These are phyloP conservation scores for Lipomyces yamadae DNA, from an alignment of 805 yeast genomes.

Conservation along the genomic window DNA sequence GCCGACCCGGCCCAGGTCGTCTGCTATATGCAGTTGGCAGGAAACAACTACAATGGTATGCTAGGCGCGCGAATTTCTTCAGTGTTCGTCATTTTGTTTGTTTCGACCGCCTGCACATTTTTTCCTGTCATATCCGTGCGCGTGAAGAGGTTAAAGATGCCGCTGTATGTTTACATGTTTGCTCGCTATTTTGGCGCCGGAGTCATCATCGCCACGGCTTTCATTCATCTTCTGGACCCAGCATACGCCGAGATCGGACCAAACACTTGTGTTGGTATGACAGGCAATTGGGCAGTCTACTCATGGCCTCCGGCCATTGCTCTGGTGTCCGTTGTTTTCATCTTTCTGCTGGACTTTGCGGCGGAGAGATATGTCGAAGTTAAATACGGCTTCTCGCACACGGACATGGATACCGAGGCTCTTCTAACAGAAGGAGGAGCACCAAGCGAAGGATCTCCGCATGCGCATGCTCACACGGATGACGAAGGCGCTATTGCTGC, in stretches of 20 bases:
- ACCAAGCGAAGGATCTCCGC: slow-evolving; percentile 25
- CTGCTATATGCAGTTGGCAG: slow-evolving; percentile 8
- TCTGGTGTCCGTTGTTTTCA: slow-evolving; percentile 52
- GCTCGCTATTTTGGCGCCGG: slow-evolving; percentile 61
- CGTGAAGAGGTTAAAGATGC: slow-evolving; percentile 15
- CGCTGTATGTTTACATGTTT: slow-evolving; percentile 30
- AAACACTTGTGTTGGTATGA: slow-evolving; percentile 49
- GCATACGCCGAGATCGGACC: slow-evolving; percentile 29
- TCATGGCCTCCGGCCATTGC: slow-evolving; percentile 63
- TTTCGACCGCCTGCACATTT: slow-evolving; percentile 49
- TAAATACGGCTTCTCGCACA: slow-evolving; percentile 10
- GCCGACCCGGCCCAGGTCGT: slow-evolving; percentile 9
- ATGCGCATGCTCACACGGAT: slow-evolving; percentile 35
- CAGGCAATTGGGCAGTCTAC: slow-evolving; percentile 53
- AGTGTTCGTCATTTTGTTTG: slow-evolving; percentile 61
- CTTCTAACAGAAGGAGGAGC: neutral
- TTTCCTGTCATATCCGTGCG: slow-evolving; percentile 52
- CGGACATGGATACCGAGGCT: neutral
- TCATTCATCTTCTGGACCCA: slow-evolving; percentile 54
- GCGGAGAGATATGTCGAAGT: slow-evolving; percentile 49
- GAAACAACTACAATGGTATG: slow-evolving; percentile 51
- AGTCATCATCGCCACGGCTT: slow-evolving; percentile 77
- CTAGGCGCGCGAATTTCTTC: slow-evolving; percentile 59
- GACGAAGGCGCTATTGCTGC: slow-evolving; percentile 27
- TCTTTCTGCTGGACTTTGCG: slow-evolving; percentile 57